Percentiles rank a stretch among this genome's conserved stretches.
Conservation (phyloP, 1,284 basidiomycete genomes). For the Trichosporon coremiiforme region DNA sequence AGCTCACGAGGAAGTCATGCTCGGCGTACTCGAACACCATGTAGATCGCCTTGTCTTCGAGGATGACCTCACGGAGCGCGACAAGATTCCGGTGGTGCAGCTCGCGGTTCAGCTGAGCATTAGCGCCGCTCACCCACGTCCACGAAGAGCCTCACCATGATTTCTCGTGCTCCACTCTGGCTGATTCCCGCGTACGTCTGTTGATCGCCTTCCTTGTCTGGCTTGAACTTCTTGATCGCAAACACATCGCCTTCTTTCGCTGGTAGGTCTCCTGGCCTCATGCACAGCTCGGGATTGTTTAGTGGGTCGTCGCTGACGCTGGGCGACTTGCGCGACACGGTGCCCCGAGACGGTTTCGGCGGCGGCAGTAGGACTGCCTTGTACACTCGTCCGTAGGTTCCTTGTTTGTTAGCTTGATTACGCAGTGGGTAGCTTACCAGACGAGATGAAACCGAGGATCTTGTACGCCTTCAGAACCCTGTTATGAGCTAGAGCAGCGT, state of each 20-base stretch:
- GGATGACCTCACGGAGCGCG: conserved; percentile 86
- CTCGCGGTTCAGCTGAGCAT: conserved; percentile 80
- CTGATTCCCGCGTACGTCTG: conserved; percentile 94
- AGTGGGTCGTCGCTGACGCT: conserved; percentile 36
- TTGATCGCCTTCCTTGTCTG: conserved; percentile 95
- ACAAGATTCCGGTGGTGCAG: conserved; percentile 92
- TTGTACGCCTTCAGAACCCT: conserved; percentile 78
- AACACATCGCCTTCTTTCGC: conserved; percentile 68
- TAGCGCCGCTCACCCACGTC: not conserved
- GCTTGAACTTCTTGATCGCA: conserved; percentile 99
- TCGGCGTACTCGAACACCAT: conserved; percentile 99
- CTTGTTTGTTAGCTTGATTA: conserved; percentile 52
- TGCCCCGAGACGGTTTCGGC: conserved; percentile 36
- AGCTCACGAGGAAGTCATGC: conserved; percentile 86
- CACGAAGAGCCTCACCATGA: conserved; percentile 68
- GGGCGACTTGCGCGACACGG: conserved; percentile 36
- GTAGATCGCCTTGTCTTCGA: conserved; percentile 97
- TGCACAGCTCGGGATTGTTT: conserved; percentile 52
- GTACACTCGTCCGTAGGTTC: conserved; percentile 97
- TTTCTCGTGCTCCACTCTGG: conserved; percentile 94
- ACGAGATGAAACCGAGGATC: conserved; percentile 96
- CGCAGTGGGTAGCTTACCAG: conserved; percentile 52
- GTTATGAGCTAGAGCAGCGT: conserved; percentile 1
- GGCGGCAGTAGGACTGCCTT: conserved; percentile 69
- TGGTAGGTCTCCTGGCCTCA: conserved; percentile 62